Base-by-base conservation (phyloP, 176 grass and related monocot species). In the Pontederia crassipes region DNA sequence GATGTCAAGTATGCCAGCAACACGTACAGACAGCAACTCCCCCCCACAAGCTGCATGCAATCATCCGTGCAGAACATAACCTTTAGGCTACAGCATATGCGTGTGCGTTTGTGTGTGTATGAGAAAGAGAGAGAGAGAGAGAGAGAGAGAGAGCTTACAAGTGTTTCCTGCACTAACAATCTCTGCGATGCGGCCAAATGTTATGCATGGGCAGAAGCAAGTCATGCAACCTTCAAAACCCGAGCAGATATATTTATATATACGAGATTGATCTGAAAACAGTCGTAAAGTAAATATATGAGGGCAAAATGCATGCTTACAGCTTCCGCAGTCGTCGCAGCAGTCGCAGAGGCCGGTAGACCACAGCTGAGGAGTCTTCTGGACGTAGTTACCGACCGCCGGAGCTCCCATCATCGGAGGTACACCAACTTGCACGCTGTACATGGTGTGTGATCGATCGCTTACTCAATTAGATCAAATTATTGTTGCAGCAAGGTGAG, bases 111-210 rank as follows among this genome's bases (percentile, higher is more conserved):
- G 0, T 24, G 20, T 24, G 20, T 24, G 20, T 24, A 24, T 9
- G 9, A 16, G 51, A 54, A 3, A 16, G 14, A 6, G 10, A 54
- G 0, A 8, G 14, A 40, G 32, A 40, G 32, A 40, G 32, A 40
- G 0, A 8, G 51, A 54, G 14, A 32, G 32, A 29, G 51, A 47
- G 68, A 20, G 64, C 79, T 76, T 60, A 82, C 79, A 79, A 48
- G 79, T 65, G 9, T 69, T 5, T 2, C 89, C 89, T 61, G 54
- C 14, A 66, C 89, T 85, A 15, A 86, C 70, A 1, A 89, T 80
- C 77, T 95, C 89, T 14, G 89, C 89, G 4, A 89, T 27, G 17
- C 69, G 63, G 2, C 82, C 89, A 60, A 95, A 89, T 3, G 82
- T 86, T 55, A 95, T 65, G 76, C 82, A 89, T 2, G 82, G 89